Base-by-base conservation (phyloP, 306 rosid species). In the Luffa aegyptiaca region DNA sequence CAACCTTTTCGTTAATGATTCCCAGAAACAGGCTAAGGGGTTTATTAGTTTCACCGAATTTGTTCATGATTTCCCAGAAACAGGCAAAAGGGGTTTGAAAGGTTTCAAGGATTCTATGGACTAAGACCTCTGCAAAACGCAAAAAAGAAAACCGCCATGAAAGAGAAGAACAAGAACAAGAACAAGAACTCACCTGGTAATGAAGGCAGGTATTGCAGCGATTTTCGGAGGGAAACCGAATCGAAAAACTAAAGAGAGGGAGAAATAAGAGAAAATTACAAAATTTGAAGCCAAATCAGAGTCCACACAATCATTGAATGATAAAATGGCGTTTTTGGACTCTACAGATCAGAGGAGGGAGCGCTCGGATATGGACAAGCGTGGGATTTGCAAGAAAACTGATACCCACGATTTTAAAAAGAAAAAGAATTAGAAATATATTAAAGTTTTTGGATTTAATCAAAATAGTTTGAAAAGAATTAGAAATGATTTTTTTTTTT, bases 291-390 rank as follows among this genome's bases (percentile, higher is more conserved):
- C 78, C 78, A 51, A 74, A 74, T 74, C 62, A 74, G 78, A 74
- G 45, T 74, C 78, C 78, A 74, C 78, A 33, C 78, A 33, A 26
- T 73, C 78, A 73, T 73, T 73, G 41, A 73, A 73, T 51, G 11
- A 66, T 16, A 66, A 65, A 65, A 73, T 48, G 77, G 53, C 53
- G 55, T 10, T 71, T 71, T 11, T 12, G 21, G 53, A 45, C 58
- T 57, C 57, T 46, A 71, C 77, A 45, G 77, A 49, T 74, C 46
- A 46, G 36, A 69, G 4, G 36, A 46, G 11, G 42, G 39, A 2
- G 59, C 10, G n/a, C 5, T 45, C 36, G 21, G n/a, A 73, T 73
- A 73, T 26, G 42, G 61, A 31, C 59, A 73, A 74, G 46, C 58
- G 78, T 73, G 59, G 45, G 42, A 48, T 73, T 73, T 49, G 59